These are phyloP conservation scores for Arctostaphylos glauca DNA, from an alignment of 148 eudicot genomes.

Conservation along the genomic window DNA sequence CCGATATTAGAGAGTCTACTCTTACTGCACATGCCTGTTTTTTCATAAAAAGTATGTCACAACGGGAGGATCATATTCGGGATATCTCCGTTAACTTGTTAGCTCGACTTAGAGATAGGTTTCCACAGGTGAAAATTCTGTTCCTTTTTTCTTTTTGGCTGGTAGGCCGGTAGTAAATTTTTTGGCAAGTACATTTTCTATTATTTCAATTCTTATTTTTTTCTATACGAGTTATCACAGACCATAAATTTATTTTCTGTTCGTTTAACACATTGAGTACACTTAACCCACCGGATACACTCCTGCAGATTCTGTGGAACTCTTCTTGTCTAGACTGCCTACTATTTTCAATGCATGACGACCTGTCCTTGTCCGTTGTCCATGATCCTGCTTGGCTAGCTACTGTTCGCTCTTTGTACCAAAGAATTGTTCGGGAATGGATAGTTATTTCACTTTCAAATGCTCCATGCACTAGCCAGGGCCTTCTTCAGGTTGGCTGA, in stretches of 20 bases:
- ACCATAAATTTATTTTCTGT: not conserved
- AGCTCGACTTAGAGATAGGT: slow-evolving; percentile 76
- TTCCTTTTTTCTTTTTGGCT: not conserved
- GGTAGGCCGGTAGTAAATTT: not conserved
- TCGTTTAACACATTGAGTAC: not conserved
- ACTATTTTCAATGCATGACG: slow-evolving; percentile 74
- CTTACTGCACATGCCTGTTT: slow-evolving; percentile 85
- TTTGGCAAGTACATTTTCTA: not conserved
- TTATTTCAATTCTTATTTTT: not conserved
- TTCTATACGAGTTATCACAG: not conserved
- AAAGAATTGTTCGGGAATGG: slow-evolving; percentile 89
- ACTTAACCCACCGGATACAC: slow-evolving; percentile 3
- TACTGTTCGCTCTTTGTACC: slow-evolving; percentile 81
- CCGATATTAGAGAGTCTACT: slow-evolving; percentile 68
- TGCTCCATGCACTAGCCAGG: slow-evolving; percentile 99
- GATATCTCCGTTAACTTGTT: slow-evolving; percentile 75
- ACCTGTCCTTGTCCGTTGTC: slow-evolving; percentile 73
- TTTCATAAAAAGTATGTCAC: slow-evolving; percentile 87
- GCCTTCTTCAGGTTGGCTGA: slow-evolving; percentile 90
- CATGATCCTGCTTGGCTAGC: slow-evolving; percentile 93
- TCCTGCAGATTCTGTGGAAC: slow-evolving; percentile 89
- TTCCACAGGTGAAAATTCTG: slow-evolving; percentile 72
- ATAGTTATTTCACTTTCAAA: slow-evolving; percentile 84
- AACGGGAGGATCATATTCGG: slow-evolving; percentile 90
- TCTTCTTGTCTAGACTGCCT: slow-evolving; percentile 84